Percentiles rank a stretch among this genome's conserved stretches.
Evolutionary conservation across 306 rosid genomes (phyloP).

Genomic region (Vigna angularis): DNA sequence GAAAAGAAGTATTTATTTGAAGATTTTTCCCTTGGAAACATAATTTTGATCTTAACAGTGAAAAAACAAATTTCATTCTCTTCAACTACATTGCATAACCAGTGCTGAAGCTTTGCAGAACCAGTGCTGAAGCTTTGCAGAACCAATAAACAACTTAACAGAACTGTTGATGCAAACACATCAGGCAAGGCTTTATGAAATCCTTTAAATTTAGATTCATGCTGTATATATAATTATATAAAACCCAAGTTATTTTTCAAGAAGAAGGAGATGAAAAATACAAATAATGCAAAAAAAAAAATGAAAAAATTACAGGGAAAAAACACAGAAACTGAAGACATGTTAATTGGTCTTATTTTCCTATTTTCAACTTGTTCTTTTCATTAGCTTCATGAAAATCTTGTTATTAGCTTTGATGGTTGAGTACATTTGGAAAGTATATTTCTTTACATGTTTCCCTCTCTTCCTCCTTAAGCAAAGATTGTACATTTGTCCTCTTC

Average conservation of each 20-base stretch:
- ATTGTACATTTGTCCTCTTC: background rate
- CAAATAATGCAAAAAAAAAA: conserved; percentile 26
- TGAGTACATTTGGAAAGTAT: conserved; percentile 17
- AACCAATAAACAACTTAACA: conserved; percentile 19
- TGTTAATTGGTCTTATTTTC: conserved; percentile 30
- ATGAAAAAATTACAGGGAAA: conserved; percentile 34
- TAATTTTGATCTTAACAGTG: background rate
- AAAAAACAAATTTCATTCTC: background rate
- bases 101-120: background rate
- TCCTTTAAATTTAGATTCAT: conserved; percentile 9
- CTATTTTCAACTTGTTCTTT: background rate
- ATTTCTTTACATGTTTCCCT: background rate
- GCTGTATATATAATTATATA: conserved; percentile 39
- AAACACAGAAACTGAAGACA: background rate
- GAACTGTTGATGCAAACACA: background rate
- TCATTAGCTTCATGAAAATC: conserved; percentile 21
- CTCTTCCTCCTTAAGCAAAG: conserved; percentile 11
- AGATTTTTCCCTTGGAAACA: background rate
- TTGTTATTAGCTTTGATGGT: conserved; percentile 27
- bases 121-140: background rate
- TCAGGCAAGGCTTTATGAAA: background rate
- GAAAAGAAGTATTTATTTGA: no score
- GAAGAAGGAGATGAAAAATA: conserved; percentile 11
- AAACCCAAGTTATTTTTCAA: conserved; percentile 31
- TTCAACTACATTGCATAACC: background rate